A percentile compares a stretch with the other conserved stretches of the same genome.
phyloP scores from a whole-genome alignment of 768 basidiomycete species.

The Pholiota microspora region DNA sequence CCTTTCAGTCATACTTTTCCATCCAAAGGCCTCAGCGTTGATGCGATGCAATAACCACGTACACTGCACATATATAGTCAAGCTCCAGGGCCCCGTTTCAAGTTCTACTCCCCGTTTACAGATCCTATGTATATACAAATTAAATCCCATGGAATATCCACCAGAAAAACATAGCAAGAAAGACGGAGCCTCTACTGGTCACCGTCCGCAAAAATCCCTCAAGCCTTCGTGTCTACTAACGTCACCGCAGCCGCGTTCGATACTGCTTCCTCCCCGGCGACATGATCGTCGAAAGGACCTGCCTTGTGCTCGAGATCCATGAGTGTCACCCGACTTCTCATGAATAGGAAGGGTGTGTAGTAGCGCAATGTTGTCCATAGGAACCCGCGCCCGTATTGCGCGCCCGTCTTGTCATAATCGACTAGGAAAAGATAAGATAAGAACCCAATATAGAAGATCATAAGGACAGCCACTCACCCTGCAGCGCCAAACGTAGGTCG shows the following conservation, averaged over 20 bases:
- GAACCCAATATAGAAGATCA: background rate
- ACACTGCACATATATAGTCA: too few species aligned
- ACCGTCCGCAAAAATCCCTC: background rate
- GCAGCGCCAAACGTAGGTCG: slow-evolving; percentile 55
- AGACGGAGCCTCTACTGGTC: background rate
- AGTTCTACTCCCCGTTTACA: too few species aligned
- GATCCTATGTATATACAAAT: too few species aligned
- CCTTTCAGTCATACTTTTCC: too few species aligned
- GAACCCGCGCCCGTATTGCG: slow-evolving; percentile 65
- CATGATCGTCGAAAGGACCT: slow-evolving; percentile 48
- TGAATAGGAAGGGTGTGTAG: slow-evolving; percentile 49
- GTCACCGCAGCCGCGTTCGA: slow-evolving; percentile 11
- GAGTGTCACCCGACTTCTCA: slow-evolving; percentile 25
- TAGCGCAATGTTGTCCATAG: slow-evolving; percentile 68
- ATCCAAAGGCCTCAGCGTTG: too few species aligned
- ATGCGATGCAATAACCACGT: too few species aligned
- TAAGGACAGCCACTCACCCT: slow-evolving; percentile 37
- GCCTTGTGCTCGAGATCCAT: slow-evolving; percentile 45
- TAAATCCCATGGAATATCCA: too few species aligned
- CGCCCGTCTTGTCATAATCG: slow-evolving; percentile 65
- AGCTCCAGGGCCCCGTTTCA: too few species aligned
- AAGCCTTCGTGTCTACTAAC: background rate
- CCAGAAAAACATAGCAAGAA: too few species aligned
- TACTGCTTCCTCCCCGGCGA: slow-evolving; percentile 3
- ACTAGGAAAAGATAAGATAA: slow-evolving; percentile 31